Evolutionary conservation across 495 filamentous ascomycete species (phyloP), one percentile per base, ranked within the genome.

Genomic region (Annulohypoxylon nitens): DNA sequence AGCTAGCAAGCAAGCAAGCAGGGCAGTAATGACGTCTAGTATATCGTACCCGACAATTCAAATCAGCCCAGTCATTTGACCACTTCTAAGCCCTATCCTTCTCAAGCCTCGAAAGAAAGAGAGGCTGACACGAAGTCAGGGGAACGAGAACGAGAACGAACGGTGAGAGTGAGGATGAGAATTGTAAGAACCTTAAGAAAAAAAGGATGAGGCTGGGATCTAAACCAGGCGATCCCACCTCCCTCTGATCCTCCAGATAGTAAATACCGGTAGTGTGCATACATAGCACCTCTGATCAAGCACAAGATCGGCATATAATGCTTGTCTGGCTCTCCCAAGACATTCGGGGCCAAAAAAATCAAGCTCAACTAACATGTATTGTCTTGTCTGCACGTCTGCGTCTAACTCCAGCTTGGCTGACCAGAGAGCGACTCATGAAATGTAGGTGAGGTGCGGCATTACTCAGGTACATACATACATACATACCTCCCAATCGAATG

Each of bases 311-410:
- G 36, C 16, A 25, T 14, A 54, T 25, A 33, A 54, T 51, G 50
- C 23, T 54, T 33, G 50, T 54, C 25, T 33, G 10, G 6, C 25
- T 2, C 9, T 23, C 50, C 25, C 18, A 45, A 36, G 25, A 69
- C 39, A 62, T 8, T 69, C 59, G 58, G 50, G 36, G 10, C n/a
- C 16, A 47, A 69, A 62, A 54, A 47, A 69, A 62, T 34, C 58
- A 62, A 37, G 50, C 57, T 39, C 57, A 4, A 4, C 30, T 6
- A 23, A 23, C 20, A 23, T 23, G 20, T 48, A 54, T 54, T 48
- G 16, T 64, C 36, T 54, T 18, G 12, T 36, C 61, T 33, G 43
- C 43, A 18, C 43, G 43, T 20, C 43, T 20, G 43, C 43, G 18
- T 47, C 43, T 47, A 47, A 25, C 43, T 37, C 23, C 50, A 54